Evolutionary conservation across 2,329 filamentous ascomycete species (phyloP), one percentile per base, ranked within the genome.

Genomic region (Myrmaecium sp.): DNA sequence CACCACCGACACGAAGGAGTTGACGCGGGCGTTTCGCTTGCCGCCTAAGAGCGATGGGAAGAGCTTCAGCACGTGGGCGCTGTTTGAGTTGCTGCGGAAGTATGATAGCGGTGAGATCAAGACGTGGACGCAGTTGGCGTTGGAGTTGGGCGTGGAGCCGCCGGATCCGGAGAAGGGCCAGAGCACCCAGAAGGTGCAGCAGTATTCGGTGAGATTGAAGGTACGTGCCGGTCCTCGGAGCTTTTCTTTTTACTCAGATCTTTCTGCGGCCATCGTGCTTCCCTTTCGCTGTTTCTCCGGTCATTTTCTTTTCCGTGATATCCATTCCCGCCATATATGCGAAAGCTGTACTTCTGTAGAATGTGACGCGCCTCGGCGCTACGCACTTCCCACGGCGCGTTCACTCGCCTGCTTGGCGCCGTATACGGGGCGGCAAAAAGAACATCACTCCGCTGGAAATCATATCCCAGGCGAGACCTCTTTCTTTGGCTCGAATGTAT

Each of bases 191-290:
- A 93, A 93, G 50, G 77, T 94, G 31, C 82, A 92, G 48, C 84
- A 94, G 49, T 94, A 93, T 58, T 82, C 81, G 22, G 84, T 94
- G 24, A 69, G 84, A 31, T 57, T 94, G 30, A 94, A 94, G 69
- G 80, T 84, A 53, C 43, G 54, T 43, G n/a, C 11, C 11, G 16
- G 10, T 28, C 14, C 16, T 17, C 11, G 25, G 12, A 7, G n/a
- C n/a, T 21, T 26, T 23, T 27, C 3, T 4, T 25, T 14, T 26
- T 17, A 15, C 12, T 17, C 21, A n/a, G n/a, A n/a, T n/a, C n/a
- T n/a, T n/a, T n/a, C n/a, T n/a, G n/a, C n/a, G n/a, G n/a, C n/a
- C n/a, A n/a, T n/a, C n/a, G n/a, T n/a, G n/a, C n/a, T n/a, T n/a
- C n/a, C n/a, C n/a, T n/a, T n/a, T n/a, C n/a, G n/a, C n/a, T n/a